Evolutionary conservation across 2,329 filamentous ascomycete genomes (phyloP).

Genomic region (Claviceps monticola): DNA sequence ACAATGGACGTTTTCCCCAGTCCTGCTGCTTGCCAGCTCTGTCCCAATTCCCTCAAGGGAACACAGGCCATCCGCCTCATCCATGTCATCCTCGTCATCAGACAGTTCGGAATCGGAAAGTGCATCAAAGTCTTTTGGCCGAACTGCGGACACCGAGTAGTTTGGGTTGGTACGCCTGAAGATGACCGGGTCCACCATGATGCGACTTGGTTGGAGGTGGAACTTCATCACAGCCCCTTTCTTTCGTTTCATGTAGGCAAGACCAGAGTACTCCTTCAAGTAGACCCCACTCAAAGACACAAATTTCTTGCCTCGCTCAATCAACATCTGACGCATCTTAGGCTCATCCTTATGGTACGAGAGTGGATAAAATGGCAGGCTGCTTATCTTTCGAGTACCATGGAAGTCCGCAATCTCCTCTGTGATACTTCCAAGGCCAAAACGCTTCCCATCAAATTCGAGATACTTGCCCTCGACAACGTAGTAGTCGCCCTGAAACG

Average conservation of each 20-base stretch:
- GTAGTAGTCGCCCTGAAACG: conserved; percentile 64
- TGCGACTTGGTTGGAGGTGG: conserved; percentile 71
- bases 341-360: conserved; percentile 64
- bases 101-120: conserved; percentile 35
- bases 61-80: conserved; percentile 11
- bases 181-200: conserved; percentile 77
- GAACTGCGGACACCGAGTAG: conserved; percentile 62
- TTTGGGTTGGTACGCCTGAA: conserved; percentile 80
- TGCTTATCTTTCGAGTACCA: conserved; percentile 70
- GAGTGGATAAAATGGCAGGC: conserved; percentile 61
- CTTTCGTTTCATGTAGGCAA: conserved; percentile 76
- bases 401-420: conserved; percentile 64
- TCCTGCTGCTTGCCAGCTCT: background rate
- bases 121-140: conserved; percentile 54
- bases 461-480: conserved; percentile 66
- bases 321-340: conserved; percentile 48
- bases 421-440: conserved; percentile 59
- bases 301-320: conserved; percentile 76
- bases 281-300: conserved; percentile 68
- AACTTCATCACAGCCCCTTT: conserved; percentile 51
- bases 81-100: conserved; percentile 21
- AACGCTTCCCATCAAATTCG: conserved; percentile 78
- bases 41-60: conserved; percentile 26
- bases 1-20: background rate
- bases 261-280: conserved; percentile 69